Conservation (phyloP, 768 basidiomycete genomes). For the Kwoniella sp. region DNA sequence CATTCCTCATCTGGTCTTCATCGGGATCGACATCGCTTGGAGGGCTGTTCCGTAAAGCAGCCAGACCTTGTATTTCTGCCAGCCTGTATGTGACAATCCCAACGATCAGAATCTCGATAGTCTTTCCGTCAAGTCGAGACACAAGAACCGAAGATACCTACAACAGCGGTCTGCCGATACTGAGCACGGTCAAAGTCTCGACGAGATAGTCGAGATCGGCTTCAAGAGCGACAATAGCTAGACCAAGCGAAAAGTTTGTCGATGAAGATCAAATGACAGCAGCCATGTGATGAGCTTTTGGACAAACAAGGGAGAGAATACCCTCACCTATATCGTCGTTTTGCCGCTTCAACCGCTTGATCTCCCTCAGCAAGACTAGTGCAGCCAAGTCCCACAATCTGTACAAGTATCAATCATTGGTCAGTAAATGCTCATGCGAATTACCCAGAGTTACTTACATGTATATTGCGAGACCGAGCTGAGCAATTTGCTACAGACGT, state of each 20-base stretch:
- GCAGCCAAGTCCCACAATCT: constrained; percentile 14
- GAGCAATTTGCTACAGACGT: neutral
- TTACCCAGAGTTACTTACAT: neutral
- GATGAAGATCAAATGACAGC: too few relatives aligned
- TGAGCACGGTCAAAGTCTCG: neutral
- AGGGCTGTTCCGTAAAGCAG: neutral
- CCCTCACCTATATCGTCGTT: constrained; percentile 14
- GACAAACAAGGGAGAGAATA: too few relatives aligned
- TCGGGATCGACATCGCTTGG: constrained; percentile 7
- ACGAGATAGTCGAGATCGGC: constrained; percentile 10
- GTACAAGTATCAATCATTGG: neutral
- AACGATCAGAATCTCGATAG: neutral
- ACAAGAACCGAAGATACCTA: neutral
- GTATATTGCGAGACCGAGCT: constrained; percentile 1
- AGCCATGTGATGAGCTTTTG: too few relatives aligned
- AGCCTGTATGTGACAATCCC: neutral
- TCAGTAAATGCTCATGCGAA: neutral
- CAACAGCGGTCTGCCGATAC: constrained; percentile 3
- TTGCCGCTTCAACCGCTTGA: constrained; percentile 6
- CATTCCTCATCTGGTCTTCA: neutral
- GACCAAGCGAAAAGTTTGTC: too few relatives aligned
- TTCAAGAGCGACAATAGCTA: constrained; percentile 5
- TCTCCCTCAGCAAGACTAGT: constrained; percentile 1
- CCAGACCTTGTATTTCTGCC: neutral
- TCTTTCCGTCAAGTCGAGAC: neutral